Conservation (phyloP, 2,329 filamentous ascomycete genomes). For the Corynespora cassiicola region DNA sequence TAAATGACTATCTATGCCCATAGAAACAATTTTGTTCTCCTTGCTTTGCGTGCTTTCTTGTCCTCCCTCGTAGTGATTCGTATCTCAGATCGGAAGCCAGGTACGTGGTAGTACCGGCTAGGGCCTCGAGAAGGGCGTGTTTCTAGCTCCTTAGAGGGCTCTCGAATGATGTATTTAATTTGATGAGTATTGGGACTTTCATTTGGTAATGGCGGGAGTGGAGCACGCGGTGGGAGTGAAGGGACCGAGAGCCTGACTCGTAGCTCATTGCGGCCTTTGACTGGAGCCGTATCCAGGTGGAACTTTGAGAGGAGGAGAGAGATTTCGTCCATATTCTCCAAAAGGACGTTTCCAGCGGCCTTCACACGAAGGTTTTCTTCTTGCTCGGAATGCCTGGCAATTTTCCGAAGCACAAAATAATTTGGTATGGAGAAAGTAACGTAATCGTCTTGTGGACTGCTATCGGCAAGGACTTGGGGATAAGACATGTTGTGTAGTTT, state of each 20-base stretch:
- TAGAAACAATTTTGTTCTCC: no score
- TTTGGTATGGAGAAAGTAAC: constrained; percentile 6
- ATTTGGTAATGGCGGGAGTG: neutral
- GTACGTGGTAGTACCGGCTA: no score
- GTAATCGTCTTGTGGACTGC: no score
- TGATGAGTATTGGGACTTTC: neutral
- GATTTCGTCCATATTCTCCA: constrained; percentile 1
- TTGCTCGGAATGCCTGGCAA: constrained; percentile 1
- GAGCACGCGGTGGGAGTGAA: neutral
- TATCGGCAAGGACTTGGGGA: constrained; percentile 3
- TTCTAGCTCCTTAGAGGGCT: no score
- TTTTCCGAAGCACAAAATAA: constrained; percentile 5
- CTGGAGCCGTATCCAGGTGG: neutral
- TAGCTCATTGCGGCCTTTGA: constrained; percentile 1
- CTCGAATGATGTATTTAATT: no score
- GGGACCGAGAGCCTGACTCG: constrained; percentile 3
- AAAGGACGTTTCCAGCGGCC: constrained; percentile 1
- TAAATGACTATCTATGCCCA: no score
- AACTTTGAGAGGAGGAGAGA: neutral
- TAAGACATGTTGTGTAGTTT: no score
- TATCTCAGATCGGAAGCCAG: no score
- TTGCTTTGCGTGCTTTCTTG: no score
- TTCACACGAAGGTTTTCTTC: constrained; percentile 2
- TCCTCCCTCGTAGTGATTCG: no score
- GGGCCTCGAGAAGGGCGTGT: no score